These are phyloP conservation scores for Asclepias syriaca DNA, from an alignment of 257 asterid species.

Conservation along the genomic window DNA sequence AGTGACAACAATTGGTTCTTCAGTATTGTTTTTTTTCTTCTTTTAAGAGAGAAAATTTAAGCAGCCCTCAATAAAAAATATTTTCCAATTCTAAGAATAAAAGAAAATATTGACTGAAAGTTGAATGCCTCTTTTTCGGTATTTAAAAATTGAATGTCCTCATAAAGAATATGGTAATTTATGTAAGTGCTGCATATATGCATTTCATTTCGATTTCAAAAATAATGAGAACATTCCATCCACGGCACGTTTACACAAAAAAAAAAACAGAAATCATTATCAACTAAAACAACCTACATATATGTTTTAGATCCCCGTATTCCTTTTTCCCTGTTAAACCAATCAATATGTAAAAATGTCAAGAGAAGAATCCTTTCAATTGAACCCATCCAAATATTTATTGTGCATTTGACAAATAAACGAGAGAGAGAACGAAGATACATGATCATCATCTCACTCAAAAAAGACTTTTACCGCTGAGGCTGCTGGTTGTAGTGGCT, in stretches of 20 bases:
- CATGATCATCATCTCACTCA: conserved; percentile 1
- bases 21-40: conserved; percentile 15
- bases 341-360: conserved; percentile 1
- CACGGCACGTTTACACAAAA: conserved; percentile 12
- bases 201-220: background rate
- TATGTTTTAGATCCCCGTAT: background rate
- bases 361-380: background rate
- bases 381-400: conserved; percentile 17
- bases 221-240: conserved; percentile 4
- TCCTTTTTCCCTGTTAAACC: background rate
- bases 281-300: conserved; percentile 4
- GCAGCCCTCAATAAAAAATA: too few relatives aligned
- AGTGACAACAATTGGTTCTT: conserved; percentile 17
- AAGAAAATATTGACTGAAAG: background rate
- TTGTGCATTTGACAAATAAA: conserved; percentile 15
- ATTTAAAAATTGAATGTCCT: too few relatives aligned
- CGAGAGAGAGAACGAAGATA: conserved; percentile 3
- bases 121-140: too few relatives aligned
- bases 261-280: background rate
- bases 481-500: conserved; percentile 96
- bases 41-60: too few relatives aligned
- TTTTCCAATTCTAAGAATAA: background rate
- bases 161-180: too few relatives aligned
- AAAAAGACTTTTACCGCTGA: conserved; percentile 38
- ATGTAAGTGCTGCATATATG: background rate